Conservation (phyloP, 31 red algal genomes). For the Porphyra umbilicalis region DNA sequence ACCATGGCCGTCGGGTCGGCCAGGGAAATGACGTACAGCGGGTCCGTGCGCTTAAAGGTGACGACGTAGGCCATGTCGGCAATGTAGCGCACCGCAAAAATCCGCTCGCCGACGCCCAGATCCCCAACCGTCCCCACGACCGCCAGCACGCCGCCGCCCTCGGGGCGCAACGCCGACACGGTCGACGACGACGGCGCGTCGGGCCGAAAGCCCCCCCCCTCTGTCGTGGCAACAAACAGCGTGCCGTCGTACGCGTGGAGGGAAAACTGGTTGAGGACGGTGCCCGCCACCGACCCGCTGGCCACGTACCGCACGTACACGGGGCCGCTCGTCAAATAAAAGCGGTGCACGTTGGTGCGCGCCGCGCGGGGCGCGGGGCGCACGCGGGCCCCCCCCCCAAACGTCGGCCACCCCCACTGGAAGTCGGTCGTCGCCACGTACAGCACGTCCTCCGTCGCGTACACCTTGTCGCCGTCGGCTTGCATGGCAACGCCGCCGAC, state of each 20-base stretch:
- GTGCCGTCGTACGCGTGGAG: slow-evolving; percentile 28
- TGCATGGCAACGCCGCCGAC: background rate
- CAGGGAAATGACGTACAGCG: slow-evolving; percentile 47
- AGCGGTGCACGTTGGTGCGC: slow-evolving; percentile 36
- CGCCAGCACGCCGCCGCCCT: background rate
- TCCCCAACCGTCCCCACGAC: slow-evolving; percentile 34
- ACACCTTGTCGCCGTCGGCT: slow-evolving; percentile 19
- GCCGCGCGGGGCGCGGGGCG: background rate
- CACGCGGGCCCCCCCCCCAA: background rate
- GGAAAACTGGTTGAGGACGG: slow-evolving; percentile 46
- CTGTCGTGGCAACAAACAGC: slow-evolving; percentile 59
- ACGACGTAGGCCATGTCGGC: slow-evolving; percentile 41
- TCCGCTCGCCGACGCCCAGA: slow-evolving; percentile 52
- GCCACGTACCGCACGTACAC: slow-evolving; percentile 25
- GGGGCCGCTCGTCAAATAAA: slow-evolving; percentile 16
- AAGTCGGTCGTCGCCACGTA: slow-evolving; percentile 32
- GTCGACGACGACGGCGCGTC: slow-evolving; percentile 19
- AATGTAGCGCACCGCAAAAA: slow-evolving; percentile 53
- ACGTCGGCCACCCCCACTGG: no score
- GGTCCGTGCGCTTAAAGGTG: slow-evolving; percentile 46
- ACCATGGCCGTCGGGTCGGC: slow-evolving; percentile 19
- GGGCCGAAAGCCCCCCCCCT: slow-evolving; percentile 35
- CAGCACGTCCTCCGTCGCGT: slow-evolving; percentile 8
- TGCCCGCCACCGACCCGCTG: slow-evolving; percentile 30
- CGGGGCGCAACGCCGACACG: slow-evolving; percentile 13